phyloP scores from a whole-genome alignment of 1,139 yeast species.

The Suhomyces anneliseae region DNA sequence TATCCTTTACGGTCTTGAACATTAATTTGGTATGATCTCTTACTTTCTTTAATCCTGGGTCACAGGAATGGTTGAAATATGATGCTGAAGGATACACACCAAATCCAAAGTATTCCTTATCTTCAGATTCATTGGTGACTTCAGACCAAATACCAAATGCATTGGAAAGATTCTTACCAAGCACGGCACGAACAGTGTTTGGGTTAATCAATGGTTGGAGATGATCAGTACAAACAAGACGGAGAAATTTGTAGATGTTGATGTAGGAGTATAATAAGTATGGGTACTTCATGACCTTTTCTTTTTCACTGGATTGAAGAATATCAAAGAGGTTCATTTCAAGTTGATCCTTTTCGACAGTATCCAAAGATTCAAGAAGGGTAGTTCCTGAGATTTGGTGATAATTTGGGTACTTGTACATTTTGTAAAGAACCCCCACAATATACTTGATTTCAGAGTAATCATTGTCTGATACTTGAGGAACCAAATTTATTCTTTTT shows the following conservation, averaged over 20 bases:
- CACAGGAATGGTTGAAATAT: slow-evolving; percentile 64
- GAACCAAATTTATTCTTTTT: slow-evolving; percentile 30
- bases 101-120: slow-evolving; percentile 65
- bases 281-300: slow-evolving; percentile 51
- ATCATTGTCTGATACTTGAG: slow-evolving; percentile 37
- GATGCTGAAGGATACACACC: slow-evolving; percentile 69
- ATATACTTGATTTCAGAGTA: slow-evolving; percentile 41
- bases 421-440: slow-evolving; percentile 30
- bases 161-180: slow-evolving; percentile 69
- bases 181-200: slow-evolving; percentile 43
- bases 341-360: slow-evolving; percentile 13
- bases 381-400: not conserved
- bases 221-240: slow-evolving; percentile 37
- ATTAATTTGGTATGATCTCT: slow-evolving; percentile 22
- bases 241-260: slow-evolving; percentile 51
- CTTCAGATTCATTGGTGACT: slow-evolving; percentile 34
- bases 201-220: slow-evolving; percentile 43
- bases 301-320: slow-evolving; percentile 57
- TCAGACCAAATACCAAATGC: slow-evolving; percentile 75
- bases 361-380: slow-evolving; percentile 10
- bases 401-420: slow-evolving; percentile 16
- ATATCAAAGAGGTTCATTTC: slow-evolving; percentile 38
- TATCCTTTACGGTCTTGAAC: slow-evolving; percentile 28
- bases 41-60: slow-evolving; percentile 22
- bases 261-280: slow-evolving; percentile 51